A percentile compares a stretch with the other conserved stretches of the same genome.
Evolutionary conservation across 768 basidiomycete species (phyloP).

Genomic region (Cyclocybe cylindracea): DNA sequence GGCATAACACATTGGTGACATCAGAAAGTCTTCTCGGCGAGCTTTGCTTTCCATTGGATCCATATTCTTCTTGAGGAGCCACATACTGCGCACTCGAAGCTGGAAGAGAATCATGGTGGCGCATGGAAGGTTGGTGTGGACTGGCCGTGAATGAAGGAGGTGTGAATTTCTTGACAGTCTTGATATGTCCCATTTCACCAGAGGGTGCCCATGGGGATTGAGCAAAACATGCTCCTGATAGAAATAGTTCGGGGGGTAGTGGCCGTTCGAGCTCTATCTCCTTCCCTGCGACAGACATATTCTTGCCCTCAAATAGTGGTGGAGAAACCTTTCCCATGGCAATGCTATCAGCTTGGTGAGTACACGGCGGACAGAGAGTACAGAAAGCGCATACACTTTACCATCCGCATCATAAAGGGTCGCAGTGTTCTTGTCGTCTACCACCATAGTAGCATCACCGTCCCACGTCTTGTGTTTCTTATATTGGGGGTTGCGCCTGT

Average conservation of each 20-base stretch:
- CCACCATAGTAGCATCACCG: constrained; percentile 70
- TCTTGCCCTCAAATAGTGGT: constrained; percentile 39
- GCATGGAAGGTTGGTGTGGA: not conserved
- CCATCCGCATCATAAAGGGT: constrained; percentile 65
- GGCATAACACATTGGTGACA: constrained; percentile 29
- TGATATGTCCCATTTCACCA: not conserved
- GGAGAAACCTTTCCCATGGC: constrained; percentile 48
- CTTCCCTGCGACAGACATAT: constrained; percentile 46
- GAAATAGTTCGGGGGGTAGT: constrained; percentile 54
- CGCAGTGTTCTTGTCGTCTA: constrained; percentile 40
- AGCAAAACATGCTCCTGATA: constrained; percentile 67
- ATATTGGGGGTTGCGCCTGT: constrained; percentile 66
- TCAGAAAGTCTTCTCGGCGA: constrained; percentile 7
- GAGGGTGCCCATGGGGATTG: constrained; percentile 2
- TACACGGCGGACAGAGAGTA: not conserved
- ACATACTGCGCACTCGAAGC: not conserved
- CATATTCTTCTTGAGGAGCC: not conserved
- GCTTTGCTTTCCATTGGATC: not conserved
- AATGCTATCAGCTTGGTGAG: constrained; percentile 38
- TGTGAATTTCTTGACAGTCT: constrained; percentile 25
- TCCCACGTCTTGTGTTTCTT: constrained; percentile 94
- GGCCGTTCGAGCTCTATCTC: constrained; percentile 67
- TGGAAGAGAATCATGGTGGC: not conserved
- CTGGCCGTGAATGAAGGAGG: constrained; percentile 12
- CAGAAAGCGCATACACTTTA: constrained; percentile 48